Conservation (phyloP, 164 flowering plant genomes). For the Brasenia schreberi region DNA sequence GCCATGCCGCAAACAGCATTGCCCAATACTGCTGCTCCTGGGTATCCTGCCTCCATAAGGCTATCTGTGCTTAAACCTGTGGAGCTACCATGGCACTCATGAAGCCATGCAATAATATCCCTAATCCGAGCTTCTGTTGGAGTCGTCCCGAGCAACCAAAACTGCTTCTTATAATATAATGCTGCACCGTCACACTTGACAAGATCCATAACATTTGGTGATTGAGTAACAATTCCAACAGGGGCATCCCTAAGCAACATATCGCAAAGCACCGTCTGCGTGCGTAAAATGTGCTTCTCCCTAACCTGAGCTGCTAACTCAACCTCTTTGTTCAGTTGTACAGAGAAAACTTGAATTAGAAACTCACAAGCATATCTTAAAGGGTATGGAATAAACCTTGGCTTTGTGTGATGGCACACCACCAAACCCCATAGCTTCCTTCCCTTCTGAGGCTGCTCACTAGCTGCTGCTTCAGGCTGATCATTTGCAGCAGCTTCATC, state of each 20-base stretch:
- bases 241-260: conserved; percentile 73
- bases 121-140: conserved; percentile 54
- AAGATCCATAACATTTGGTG: conserved; percentile 69
- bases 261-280: conserved; percentile 62
- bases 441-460: conserved; percentile 15
- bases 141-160: conserved; percentile 60
- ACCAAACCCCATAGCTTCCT: conserved; percentile 72
- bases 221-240: conserved; percentile 49
- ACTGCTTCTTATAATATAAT: conserved; percentile 29
- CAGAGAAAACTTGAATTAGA: conserved; percentile 54
- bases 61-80: conserved; percentile 74
- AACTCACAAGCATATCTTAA: conserved; percentile 75
- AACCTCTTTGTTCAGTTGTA: conserved; percentile 60
- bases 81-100: conserved; percentile 31
- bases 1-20: conserved; percentile 81
- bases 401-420: conserved; percentile 66
- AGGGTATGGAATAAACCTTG: conserved; percentile 62
- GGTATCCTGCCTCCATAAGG: conserved; percentile 62
- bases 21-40: conserved; percentile 42
- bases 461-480: not conserved
- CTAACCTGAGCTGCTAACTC: conserved; percentile 47
- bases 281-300: conserved; percentile 60
- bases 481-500: conserved; percentile 27
- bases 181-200: conserved; percentile 83
- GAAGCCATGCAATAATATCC: conserved; percentile 49